Base-by-base conservation (phyloP, 176 grass and related monocot genomes). In the Triticum turgidum region DNA sequence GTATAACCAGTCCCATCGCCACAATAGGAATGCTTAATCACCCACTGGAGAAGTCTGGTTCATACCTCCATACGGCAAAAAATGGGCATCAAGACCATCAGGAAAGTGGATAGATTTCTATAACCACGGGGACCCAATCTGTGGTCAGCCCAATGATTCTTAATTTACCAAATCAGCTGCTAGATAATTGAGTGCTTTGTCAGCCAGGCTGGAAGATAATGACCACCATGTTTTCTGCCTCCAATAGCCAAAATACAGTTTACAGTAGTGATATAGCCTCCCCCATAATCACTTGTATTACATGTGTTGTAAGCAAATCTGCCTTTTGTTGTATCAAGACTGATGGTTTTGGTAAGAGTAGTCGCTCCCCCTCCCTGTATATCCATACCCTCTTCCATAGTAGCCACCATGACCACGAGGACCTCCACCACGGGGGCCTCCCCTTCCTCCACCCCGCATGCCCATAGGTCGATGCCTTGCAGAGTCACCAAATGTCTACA, bases 401-500 rank as follows among this genome's bases (percentile, higher is more conserved):
- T 90, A 92, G 21, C 93, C 90, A 67, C 93, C 90, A 62, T 47
- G 85, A 37, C 65, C 90, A 84, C 80, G 88, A 25, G 67, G 63
- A 52, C 83, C 79, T 52, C 92, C 90, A 12, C 93, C 96, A 64
- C 88, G 91, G 56, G 83, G 73, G 6, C 75, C 89, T 2, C 81
- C 89, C 68, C 91, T 94, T 7, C 96, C 86, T 69, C 94, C 93
- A 30, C 90, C 92, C 1, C 90, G 76, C 81, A 89, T 86, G 52
- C 89, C 74, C 84, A 90, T 90, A 42, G 84, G 75, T 64, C 89
- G 82, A 92, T 96, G 94, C 83, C 92, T 91, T 56, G 91, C 73
- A 6, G 91, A 94, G 81, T 96, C 89, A 72, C 97, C 94, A 63
- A 98, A 98, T 52, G 97, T 98, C 94, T 98, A 59, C 51, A 80